phyloP scores from a whole-genome alignment of 1,284 basidiomycete species.

The Paramarasmius palmivorus region DNA sequence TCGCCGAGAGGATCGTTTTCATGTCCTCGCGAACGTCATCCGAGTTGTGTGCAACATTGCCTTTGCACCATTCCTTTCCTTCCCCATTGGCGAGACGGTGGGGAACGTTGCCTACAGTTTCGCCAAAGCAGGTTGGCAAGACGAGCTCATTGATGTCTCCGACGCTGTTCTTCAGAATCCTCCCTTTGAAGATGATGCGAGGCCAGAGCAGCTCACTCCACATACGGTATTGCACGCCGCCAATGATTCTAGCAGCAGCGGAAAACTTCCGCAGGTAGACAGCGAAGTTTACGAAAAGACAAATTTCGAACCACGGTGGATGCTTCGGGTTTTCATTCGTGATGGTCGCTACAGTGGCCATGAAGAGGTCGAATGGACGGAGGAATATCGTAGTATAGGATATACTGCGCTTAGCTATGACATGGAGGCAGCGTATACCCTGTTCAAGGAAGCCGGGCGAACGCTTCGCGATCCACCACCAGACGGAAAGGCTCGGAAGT shows the following conservation, averaged over 20 bases:
- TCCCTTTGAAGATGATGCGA: background rate
- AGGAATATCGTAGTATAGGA: background rate
- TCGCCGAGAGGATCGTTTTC: background rate
- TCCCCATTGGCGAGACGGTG: too few relatives aligned
- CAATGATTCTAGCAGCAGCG: too few relatives aligned
- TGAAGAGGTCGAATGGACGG: background rate
- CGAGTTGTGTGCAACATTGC: background rate
- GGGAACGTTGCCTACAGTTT: too few relatives aligned
- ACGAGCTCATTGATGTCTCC: background rate
- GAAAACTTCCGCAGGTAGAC: background rate
- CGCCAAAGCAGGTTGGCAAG: background rate
- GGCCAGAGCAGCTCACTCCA: too few relatives aligned
- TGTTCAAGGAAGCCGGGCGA: background rate
- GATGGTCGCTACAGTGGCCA: background rate
- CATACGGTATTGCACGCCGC: too few relatives aligned
- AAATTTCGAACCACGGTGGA: background rate
- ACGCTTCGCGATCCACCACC: background rate
- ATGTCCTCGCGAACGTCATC: conserved; percentile 8
- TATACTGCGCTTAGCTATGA: background rate
- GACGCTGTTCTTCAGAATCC: background rate
- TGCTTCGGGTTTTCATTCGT: background rate
- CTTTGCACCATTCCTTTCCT: too few relatives aligned
- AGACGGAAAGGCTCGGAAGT: background rate
- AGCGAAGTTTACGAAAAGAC: background rate
- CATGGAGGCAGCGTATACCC: background rate